Evolutionary conservation across 2,329 filamentous ascomycete species (phyloP), one percentile per base, ranked within the genome.

Genomic region (Stagonosporopsis vannaccii): DNA sequence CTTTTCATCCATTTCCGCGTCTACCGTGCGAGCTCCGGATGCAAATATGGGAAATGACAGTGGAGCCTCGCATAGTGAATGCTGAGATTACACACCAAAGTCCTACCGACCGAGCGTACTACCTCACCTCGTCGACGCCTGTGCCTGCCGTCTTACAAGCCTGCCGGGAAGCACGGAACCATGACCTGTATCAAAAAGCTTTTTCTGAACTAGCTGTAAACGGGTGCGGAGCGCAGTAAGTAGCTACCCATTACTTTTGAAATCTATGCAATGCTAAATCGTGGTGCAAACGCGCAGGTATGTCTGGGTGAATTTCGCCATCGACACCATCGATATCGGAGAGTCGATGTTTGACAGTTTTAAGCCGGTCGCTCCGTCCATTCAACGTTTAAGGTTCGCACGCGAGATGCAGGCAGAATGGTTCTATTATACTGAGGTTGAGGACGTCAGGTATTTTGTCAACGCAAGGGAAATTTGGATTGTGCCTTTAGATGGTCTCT

Each of bases 131-230:
- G 13, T 41, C 39, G 5, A 41, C 39, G 39, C 23, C 42, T 19
- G 32, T 26, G 19, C 44, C 44, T 22, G 44, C 44, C 11, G 3
- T 15, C 8, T 30, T 47, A 2, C 44, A 47, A 9, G 22, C 44
- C 11, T 47, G 44, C 32, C 44, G 44, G 2, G 44, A 47, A 19
- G 44, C 32, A 8, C 44, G 44, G 12, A 47, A 47, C 23, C 32
- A 36, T 12, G 46, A 36, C 12, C 46, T 50, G 2, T 41, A 50
- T 33, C 28, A 32, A 15, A 40, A 41, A 23, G 25, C 17, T 2
- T 65, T 97, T 97, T 42, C 85, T 89, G 3, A 92, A 89, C 79
- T 97, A 93, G 63, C 97, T 22, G 96, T 20, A 20, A 2, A 41
- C 22, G 36, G 36, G 6, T 19, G 7, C 11, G n/a, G 33, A 6